Conservation (phyloP, 2,329 filamentous ascomycete genomes). For the Colletotrichum kahawae region DNA sequence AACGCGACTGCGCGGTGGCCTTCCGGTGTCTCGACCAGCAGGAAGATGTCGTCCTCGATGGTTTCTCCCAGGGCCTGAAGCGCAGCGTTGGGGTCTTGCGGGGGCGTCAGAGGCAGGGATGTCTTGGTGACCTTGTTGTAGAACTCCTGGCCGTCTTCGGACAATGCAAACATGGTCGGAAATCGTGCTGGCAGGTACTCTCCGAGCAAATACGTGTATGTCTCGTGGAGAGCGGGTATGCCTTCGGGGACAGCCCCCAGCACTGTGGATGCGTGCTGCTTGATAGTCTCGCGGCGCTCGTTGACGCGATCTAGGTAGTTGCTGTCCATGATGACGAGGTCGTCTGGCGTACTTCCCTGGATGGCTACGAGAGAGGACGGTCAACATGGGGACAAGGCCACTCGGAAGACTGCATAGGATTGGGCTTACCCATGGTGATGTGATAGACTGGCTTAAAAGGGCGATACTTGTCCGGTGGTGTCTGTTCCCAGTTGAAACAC, state of each 20-base stretch:
- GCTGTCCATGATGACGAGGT: slow-evolving; percentile 57
- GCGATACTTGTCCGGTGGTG: slow-evolving; percentile 43
- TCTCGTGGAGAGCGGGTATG: slow-evolving; percentile 47
- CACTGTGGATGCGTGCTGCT: slow-evolving; percentile 41
- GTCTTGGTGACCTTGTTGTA: slow-evolving; percentile 44
- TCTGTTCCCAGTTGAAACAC: slow-evolving; percentile 44
- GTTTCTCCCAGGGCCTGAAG: slow-evolving; percentile 51
- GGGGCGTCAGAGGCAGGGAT: slow-evolving; percentile 32
- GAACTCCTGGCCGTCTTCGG: slow-evolving; percentile 32
- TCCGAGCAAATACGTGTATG: slow-evolving; percentile 52
- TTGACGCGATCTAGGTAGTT: slow-evolving; percentile 52
- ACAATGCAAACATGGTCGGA: slow-evolving; percentile 51
- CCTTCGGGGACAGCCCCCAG: slow-evolving; percentile 47
- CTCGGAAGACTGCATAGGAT: too few relatives aligned
- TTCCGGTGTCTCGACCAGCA: slow-evolving; percentile 45
- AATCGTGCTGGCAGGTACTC: slow-evolving; percentile 54
- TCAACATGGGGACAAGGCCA: not conserved
- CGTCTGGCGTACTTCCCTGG: slow-evolving; percentile 45
- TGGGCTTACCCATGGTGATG: slow-evolving; percentile 56
- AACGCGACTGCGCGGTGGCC: slow-evolving; percentile 53
- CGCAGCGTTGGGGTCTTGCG: slow-evolving; percentile 33
- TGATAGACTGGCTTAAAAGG: slow-evolving; percentile 59
- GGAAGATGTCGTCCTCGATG: slow-evolving; percentile 60
- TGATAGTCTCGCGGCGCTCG: slow-evolving; percentile 42
- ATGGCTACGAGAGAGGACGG: slow-evolving; percentile 37